Percentiles rank a stretch among this genome's conserved stretches.
Evolutionary conservation across 2,329 filamentous ascomycete genomes (phyloP).

Genomic region (Mycocentrospora acerina): DNA sequence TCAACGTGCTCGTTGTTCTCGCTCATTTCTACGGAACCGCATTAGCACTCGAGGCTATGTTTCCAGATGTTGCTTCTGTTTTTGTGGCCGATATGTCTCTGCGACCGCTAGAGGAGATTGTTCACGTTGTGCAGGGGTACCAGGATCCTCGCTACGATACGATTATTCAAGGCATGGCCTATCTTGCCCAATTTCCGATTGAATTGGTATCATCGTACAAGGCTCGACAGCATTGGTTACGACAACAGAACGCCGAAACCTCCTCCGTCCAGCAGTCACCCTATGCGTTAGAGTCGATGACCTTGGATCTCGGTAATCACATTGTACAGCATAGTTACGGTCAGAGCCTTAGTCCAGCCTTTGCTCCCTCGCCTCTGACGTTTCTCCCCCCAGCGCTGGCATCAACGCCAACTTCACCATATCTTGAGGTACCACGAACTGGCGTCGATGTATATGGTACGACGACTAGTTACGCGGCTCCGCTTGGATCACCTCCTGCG

Average conservation of each 20-base stretch:
- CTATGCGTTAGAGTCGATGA: slow-evolving; percentile 42
- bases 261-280: slow-evolving; percentile 39
- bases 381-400: slow-evolving; percentile 40
- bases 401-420: slow-evolving; percentile 42
- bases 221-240: slow-evolving; percentile 41
- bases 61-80: slow-evolving; percentile 85
- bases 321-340: slow-evolving; percentile 45
- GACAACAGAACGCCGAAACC: slow-evolving; percentile 37
- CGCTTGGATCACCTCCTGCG: slow-evolving; percentile 39
- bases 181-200: slow-evolving; percentile 50
- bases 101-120: slow-evolving; percentile 82
- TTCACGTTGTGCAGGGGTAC: slow-evolving; percentile 64
- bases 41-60: slow-evolving; percentile 83
- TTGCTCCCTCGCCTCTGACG: slow-evolving; percentile 49
- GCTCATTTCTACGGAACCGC: slow-evolving; percentile 91
- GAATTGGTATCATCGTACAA: slow-evolving; percentile 48
- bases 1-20: slow-evolving; percentile 78
- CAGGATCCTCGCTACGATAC: slow-evolving; percentile 44
- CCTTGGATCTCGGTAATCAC: slow-evolving; percentile 43
- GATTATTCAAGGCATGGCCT: slow-evolving; percentile 46
- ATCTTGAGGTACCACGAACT: slow-evolving; percentile 49
- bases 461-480: slow-evolving; percentile 38
- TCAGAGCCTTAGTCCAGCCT: slow-evolving; percentile 52
- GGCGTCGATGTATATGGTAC: slow-evolving; percentile 31
- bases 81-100: slow-evolving; percentile 73